A percentile compares a stretch with the other conserved stretches of the same genome.
These are phyloP conservation scores for Collybia sp. DNA, from an alignment of 768 basidiomycete genomes.

Conservation along the genomic window DNA sequence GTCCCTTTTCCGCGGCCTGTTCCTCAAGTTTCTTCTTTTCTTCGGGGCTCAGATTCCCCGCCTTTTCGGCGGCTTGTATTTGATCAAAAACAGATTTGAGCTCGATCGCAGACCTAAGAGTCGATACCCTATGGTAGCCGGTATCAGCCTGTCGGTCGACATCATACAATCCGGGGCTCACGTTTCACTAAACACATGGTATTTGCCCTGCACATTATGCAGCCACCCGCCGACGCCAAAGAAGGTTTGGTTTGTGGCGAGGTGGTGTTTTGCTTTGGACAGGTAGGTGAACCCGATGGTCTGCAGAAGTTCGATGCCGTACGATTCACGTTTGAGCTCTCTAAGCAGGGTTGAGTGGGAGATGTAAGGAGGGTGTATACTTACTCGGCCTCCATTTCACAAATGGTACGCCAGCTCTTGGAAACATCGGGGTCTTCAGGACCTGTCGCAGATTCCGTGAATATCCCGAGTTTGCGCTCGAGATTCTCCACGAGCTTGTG, in stretches of 20 bases:
- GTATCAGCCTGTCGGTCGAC: neutral
- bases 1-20: slow-evolving; percentile 88
- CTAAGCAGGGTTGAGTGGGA: slow-evolving; percentile 26
- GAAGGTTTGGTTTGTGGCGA: slow-evolving; percentile 66
- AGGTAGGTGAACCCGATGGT: slow-evolving; percentile 84
- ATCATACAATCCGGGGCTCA: slow-evolving; percentile 25
- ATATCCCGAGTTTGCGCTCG: slow-evolving; percentile 80
- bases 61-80: slow-evolving; percentile 85
- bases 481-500: slow-evolving; percentile 74
- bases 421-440: slow-evolving; percentile 67
- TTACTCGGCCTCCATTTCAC: slow-evolving; percentile 77
- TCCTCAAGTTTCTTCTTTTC: slow-evolving; percentile 84
- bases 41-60: slow-evolving; percentile 72
- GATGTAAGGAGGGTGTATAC: slow-evolving; percentile 21
- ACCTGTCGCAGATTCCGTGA: slow-evolving; percentile 76
- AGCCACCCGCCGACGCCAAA: slow-evolving; percentile 92
- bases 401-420: slow-evolving; percentile 72
- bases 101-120: slow-evolving; percentile 81
- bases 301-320: slow-evolving; percentile 82
- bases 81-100: slow-evolving; percentile 89
- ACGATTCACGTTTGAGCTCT: slow-evolving; percentile 81
- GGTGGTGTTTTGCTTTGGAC: slow-evolving; percentile 78
- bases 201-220: slow-evolving; percentile 89
- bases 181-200: slow-evolving; percentile 93
- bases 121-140: slow-evolving; percentile 63